Percentiles rank a stretch among this genome's conserved stretches.
These are phyloP conservation scores for Boletus rubropictus DNA, from an alignment of 768 basidiomycete species.

Conservation along the genomic window DNA sequence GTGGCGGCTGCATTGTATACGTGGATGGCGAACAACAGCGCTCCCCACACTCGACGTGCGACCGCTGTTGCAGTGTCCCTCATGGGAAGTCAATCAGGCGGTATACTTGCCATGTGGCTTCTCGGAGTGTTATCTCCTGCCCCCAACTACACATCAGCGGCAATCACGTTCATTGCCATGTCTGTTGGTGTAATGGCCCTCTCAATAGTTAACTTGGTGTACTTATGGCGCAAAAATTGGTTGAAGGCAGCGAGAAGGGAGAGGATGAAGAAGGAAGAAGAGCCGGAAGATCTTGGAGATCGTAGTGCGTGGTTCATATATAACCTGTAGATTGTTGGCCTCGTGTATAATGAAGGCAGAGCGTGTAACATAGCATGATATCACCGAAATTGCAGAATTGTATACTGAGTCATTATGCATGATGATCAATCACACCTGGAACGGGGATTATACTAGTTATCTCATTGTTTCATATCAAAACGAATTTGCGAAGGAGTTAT, in stretches of 20 bases:
- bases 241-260: constrained; percentile 38
- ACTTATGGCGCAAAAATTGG: constrained; percentile 40
- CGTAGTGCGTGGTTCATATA: constrained; percentile 54
- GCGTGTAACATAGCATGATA: neutral
- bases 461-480: too few relatives aligned
- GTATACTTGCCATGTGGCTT: constrained; percentile 59
- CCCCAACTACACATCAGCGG: constrained; percentile 47
- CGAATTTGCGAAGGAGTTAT: too few relatives aligned
- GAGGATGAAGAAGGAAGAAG: constrained; percentile 31
- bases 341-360: neutral
- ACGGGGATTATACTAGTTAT: too few relatives aligned
- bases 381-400: too few relatives aligned
- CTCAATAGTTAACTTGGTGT: constrained; percentile 35
- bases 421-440: too few relatives aligned
- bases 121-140: constrained; percentile 44
- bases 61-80: constrained; percentile 54
- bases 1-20: constrained; percentile 49
- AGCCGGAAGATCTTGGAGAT: constrained; percentile 43
- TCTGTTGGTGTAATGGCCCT: constrained; percentile 37
- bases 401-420: too few relatives aligned
- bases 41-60: constrained; percentile 52
- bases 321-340: constrained; percentile 30
- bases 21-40: constrained; percentile 59
- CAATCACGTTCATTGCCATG: constrained; percentile 33
- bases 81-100: constrained; percentile 51